Evolutionary conservation across 1,284 basidiomycete genomes (phyloP).

Genomic region (Moesziomyces sp.): DNA sequence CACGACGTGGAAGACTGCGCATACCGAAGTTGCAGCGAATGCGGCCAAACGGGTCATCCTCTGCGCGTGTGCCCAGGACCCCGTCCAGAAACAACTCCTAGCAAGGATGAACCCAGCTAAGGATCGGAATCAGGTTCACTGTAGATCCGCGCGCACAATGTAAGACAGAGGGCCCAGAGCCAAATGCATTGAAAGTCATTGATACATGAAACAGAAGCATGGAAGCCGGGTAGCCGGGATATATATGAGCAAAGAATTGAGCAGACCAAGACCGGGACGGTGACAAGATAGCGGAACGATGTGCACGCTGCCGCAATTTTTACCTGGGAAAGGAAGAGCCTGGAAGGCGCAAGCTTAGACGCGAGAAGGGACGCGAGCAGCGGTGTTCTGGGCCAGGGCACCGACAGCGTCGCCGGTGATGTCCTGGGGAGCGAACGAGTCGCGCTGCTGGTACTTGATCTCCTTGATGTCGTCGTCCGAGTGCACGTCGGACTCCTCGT

Average conservation of each 20-base stretch:
- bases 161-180: neutral
- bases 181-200: slow-evolving; percentile 2
- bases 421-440: slow-evolving; percentile 42
- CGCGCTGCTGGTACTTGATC: slow-evolving; percentile 41
- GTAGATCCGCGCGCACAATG: neutral
- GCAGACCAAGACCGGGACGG: neutral
- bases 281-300: neutral
- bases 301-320: neutral
- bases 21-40: no score
- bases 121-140: neutral
- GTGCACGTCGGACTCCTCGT: slow-evolving; percentile 46
- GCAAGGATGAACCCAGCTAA: no score
- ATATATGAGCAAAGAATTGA: neutral
- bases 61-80: no score
- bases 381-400: slow-evolving; percentile 45
- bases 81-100: no score
- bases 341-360: slow-evolving; percentile 1
- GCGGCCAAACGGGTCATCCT: no score
- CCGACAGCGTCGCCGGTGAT: slow-evolving; percentile 43
- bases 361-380: slow-evolving; percentile 32
- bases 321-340: neutral
- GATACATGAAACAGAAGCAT: slow-evolving; percentile 1
- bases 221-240: slow-evolving; percentile 1
- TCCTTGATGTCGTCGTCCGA: slow-evolving; percentile 40
- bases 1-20: no score